phyloP scores from a whole-genome alignment of 495 filamentous ascomycete species.

The Coniosporium apollinis region DNA sequence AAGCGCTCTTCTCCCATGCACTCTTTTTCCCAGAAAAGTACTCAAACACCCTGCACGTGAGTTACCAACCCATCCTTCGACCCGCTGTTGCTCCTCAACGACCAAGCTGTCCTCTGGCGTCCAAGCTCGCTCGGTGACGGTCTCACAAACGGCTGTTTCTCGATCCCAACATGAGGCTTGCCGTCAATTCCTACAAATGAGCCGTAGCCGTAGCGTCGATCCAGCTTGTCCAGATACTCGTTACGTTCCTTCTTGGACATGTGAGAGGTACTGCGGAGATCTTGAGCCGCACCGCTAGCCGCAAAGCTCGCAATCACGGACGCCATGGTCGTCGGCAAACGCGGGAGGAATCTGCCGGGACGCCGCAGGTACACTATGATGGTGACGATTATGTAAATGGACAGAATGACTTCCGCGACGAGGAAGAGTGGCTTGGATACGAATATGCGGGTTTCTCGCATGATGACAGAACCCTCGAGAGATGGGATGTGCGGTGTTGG shows the following conservation, averaged over 20 bases:
- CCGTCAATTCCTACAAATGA: constrained; percentile 27
- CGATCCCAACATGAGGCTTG: constrained; percentile 27
- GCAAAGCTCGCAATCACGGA: constrained; percentile 17
- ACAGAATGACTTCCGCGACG: constrained; percentile 18
- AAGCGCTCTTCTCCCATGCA: no score
- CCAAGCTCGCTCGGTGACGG: no score
- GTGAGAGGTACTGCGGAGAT: constrained; percentile 1
- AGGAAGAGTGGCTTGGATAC: constrained; percentile 19
- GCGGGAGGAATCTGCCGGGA: constrained; percentile 17
- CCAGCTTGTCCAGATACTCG: constrained; percentile 3
- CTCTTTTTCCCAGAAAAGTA: no score
- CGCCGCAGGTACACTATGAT: constrained; percentile 19
- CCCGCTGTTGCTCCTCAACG: no score
- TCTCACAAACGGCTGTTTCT: constrained; percentile 22
- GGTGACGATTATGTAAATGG: constrained; percentile 21
- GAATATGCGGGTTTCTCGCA: constrained; percentile 22
- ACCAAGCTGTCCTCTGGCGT: no score
- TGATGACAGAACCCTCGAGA: constrained; percentile 2
- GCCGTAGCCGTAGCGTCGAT: constrained; percentile 25
- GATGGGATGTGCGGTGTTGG: not conserved
- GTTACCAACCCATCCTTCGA: no score
- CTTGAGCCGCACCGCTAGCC: constrained; percentile 8
- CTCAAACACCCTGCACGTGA: no score
- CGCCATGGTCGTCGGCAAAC: constrained; percentile 27
- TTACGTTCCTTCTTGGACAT: constrained; percentile 3